phyloP scores from a whole-genome alignment of 2,329 filamentous ascomycete genomes.

The Diaporthe australafricana region DNA sequence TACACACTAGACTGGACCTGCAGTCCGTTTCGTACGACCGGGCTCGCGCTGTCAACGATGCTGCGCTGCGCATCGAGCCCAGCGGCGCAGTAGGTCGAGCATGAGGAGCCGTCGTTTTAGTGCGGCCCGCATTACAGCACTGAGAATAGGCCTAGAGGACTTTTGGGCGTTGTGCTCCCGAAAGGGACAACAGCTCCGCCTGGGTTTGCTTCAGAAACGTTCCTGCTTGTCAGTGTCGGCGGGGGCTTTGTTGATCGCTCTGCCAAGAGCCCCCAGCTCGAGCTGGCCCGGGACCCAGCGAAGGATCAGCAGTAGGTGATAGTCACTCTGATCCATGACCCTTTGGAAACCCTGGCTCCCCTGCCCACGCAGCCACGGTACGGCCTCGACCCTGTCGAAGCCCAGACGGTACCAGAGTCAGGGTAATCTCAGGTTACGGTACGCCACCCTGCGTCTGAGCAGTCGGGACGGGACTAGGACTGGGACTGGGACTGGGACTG shows the following conservation, averaged over 20 bases:
- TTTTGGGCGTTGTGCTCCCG: neutral
- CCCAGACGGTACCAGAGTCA: slow-evolving; percentile 32
- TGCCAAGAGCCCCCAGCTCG: slow-evolving; percentile 23
- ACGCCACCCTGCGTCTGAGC: slow-evolving; percentile 23
- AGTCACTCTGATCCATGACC: neutral
- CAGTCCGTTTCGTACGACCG: slow-evolving; percentile 10
- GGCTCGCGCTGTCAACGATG: neutral
- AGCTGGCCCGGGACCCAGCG: slow-evolving; percentile 8
- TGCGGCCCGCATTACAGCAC: slow-evolving; percentile 3
- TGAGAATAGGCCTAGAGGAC: neutral
- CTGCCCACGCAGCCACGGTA: slow-evolving; percentile 25
- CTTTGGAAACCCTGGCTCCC: neutral
- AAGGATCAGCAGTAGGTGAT: slow-evolving; percentile 19
- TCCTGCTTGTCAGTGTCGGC: slow-evolving; percentile 21
- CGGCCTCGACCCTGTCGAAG: slow-evolving; percentile 26
- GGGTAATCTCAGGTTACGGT: slow-evolving; percentile 31
- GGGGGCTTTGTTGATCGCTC: slow-evolving; percentile 15
- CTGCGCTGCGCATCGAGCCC: neutral
- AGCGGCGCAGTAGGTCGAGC: neutral
- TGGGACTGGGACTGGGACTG: neutral
- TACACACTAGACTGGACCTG: slow-evolving; percentile 1
- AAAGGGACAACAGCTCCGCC: slow-evolving; percentile 22
- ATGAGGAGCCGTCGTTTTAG: slow-evolving; percentile 16
- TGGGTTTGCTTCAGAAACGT: slow-evolving; percentile 28
- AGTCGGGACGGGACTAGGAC: slow-evolving; percentile 31